These are phyloP conservation scores for Triticum monococcum DNA, from an alignment of 176 grass and related monocot genomes.

Conservation along the genomic window DNA sequence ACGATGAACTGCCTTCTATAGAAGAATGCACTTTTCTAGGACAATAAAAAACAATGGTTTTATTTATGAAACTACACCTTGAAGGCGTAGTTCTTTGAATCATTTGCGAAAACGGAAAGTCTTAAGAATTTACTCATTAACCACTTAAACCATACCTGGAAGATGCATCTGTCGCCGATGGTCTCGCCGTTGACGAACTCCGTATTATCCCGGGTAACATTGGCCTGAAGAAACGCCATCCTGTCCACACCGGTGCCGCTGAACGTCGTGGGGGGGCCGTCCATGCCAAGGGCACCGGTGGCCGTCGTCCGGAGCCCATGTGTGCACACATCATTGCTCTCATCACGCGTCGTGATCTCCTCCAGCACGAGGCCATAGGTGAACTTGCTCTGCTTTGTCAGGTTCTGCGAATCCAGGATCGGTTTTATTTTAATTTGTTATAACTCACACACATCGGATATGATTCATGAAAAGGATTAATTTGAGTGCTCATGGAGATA, in stretches of 20 bases:
- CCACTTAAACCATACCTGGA: conserved; percentile 55
- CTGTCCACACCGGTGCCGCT: conserved; percentile 78
- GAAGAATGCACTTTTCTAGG: neutral
- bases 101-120: neutral
- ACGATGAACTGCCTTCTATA: neutral
- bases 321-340: conserved; percentile 78
- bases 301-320: conserved; percentile 76
- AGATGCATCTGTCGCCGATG: conserved; percentile 84
- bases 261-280: conserved; percentile 90
- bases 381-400: conserved; percentile 87
- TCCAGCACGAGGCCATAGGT: conserved; percentile 87
- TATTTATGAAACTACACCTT: neutral
- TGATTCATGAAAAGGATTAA: neutral
- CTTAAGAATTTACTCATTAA: neutral
- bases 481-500: neutral
- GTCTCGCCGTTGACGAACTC: conserved; percentile 69
- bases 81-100: neutral
- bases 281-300: conserved; percentile 72
- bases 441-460: neutral
- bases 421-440: neutral
- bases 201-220: conserved; percentile 87
- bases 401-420: conserved; percentile 56
- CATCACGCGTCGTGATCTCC: conserved; percentile 86
- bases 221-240: conserved; percentile 76
- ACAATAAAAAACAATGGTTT: neutral